Conservation (phyloP, 495 filamentous ascomycete genomes). For the Penicillium dipodomyicola region DNA sequence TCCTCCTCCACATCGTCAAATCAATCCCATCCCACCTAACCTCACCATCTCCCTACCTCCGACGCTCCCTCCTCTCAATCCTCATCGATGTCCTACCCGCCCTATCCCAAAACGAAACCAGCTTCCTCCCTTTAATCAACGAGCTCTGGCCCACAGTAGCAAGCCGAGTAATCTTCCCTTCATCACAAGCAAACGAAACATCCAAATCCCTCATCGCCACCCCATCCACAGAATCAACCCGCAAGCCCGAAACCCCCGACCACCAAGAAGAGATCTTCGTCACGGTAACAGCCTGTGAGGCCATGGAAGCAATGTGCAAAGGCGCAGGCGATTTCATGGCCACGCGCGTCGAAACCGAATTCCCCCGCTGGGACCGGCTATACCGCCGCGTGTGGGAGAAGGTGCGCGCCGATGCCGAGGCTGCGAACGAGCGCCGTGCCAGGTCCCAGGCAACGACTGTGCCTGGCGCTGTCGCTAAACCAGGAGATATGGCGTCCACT, state of each 20-base stretch:
- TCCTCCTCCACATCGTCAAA: slow-evolving; percentile 65
- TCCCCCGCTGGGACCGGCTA: slow-evolving; percentile 53
- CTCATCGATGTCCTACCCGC: slow-evolving; percentile 64
- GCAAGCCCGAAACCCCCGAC: slow-evolving; percentile 24
- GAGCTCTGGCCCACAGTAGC: slow-evolving; percentile 82
- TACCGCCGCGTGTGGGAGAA: slow-evolving; percentile 42
- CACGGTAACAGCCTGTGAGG: slow-evolving; percentile 62
- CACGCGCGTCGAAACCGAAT: slow-evolving; percentile 66
- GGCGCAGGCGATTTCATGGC: slow-evolving; percentile 79
- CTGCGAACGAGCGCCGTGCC: slow-evolving; percentile 32
- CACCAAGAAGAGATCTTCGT: slow-evolving; percentile 71
- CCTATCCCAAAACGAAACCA: slow-evolving; percentile 69
- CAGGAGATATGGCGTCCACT: neutral
- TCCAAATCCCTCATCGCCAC: slow-evolving; percentile 31
- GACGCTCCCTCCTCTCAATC: slow-evolving; percentile 71
- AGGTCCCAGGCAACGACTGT: neutral
- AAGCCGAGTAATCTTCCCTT: slow-evolving; percentile 53
- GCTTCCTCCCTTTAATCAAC: slow-evolving; percentile 84
- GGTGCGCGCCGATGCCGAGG: slow-evolving; percentile 39
- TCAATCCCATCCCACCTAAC: slow-evolving; percentile 84
- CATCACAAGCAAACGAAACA: slow-evolving; percentile 30
- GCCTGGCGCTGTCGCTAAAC: neutral
- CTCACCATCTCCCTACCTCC: slow-evolving; percentile 72
- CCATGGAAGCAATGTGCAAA: slow-evolving; percentile 56
- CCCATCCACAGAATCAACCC: slow-evolving; percentile 11